Evolutionary conservation across 768 basidiomycete genomes (phyloP).

Genomic region (Floccularia luteovirens): DNA sequence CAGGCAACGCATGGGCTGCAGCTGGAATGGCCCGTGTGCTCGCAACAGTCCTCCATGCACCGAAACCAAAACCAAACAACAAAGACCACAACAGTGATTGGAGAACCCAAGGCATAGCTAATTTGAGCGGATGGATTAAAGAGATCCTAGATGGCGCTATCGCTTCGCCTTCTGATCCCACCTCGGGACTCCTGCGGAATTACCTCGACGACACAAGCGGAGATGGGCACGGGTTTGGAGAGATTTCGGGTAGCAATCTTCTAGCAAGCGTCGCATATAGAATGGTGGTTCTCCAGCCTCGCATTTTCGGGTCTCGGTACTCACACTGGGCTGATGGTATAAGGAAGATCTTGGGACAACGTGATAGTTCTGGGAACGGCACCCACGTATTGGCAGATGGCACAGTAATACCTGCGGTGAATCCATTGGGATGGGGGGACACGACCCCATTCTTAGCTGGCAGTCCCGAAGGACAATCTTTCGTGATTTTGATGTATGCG

Average conservation of each 20-base stretch:
- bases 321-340: conserved; percentile 28
- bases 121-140: conserved; percentile 13
- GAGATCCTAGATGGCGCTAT: conserved; percentile 18
- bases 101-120: conserved; percentile 7
- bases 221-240: conserved; percentile 29
- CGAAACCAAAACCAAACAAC: background rate
- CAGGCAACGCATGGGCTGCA: conserved; percentile 54
- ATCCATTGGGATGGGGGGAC: conserved; percentile 20
- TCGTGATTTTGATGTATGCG: conserved; percentile 23
- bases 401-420: conserved; percentile 20
- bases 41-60: conserved; percentile 36
- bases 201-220: conserved; percentile 23
- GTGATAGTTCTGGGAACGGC: conserved; percentile 6
- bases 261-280: conserved; percentile 32
- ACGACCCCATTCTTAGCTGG: conserved; percentile 17
- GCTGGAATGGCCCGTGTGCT: conserved; percentile 49
- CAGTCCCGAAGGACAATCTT: conserved; percentile 24
- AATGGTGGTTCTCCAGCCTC: conserved; percentile 27
- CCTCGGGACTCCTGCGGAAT: conserved; percentile 33
- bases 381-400: conserved; percentile 17
- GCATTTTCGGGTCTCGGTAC: conserved; percentile 19
- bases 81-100: too few relatives aligned
- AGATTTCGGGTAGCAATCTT: conserved; percentile 33
- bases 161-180: conserved; percentile 5
- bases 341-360: conserved; percentile 11